These are phyloP conservation scores for Cyclocybe aegerita DNA, from an alignment of 768 basidiomycete species.

Conservation along the genomic window DNA sequence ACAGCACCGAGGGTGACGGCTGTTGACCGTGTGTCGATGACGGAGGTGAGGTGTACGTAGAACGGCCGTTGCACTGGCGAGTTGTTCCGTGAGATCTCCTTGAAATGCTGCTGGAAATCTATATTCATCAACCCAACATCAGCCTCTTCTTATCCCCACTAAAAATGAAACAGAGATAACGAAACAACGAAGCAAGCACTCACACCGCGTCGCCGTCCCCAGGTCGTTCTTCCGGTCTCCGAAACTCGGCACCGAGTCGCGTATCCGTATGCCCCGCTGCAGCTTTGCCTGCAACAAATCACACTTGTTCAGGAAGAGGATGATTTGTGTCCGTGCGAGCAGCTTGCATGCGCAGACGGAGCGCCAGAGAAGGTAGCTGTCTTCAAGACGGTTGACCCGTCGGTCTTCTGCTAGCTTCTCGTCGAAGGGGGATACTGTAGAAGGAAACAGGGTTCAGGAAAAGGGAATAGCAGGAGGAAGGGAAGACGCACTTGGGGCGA, in stretches of 20 bases:
- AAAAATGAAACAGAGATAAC: neutral
- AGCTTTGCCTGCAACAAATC: slow-evolving; percentile 75
- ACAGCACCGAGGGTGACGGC: slow-evolving; percentile 71
- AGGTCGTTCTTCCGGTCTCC: slow-evolving; percentile 73
- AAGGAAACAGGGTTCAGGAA: neutral
- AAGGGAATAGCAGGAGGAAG: neutral
- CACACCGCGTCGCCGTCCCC: slow-evolving; percentile 68
- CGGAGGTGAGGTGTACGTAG: slow-evolving; percentile 74
- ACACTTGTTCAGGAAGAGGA: slow-evolving; percentile 67
- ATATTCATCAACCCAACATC: neutral
- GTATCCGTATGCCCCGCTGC: slow-evolving; percentile 61
- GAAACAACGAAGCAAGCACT: slow-evolving; percentile 22
- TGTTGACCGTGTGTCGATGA: slow-evolving; percentile 75
- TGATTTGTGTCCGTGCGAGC: slow-evolving; percentile 56
- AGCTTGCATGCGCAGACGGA: slow-evolving; percentile 70
- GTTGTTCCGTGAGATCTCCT: slow-evolving; percentile 61
- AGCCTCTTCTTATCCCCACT: slow-evolving; percentile 2
- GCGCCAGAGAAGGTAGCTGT: slow-evolving; percentile 75
- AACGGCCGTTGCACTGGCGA: slow-evolving; percentile 69
- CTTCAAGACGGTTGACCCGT: slow-evolving; percentile 71
- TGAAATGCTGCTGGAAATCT: slow-evolving; percentile 85
- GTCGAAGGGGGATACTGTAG: slow-evolving; percentile 75
- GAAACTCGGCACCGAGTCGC: slow-evolving; percentile 71
- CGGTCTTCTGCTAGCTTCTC: slow-evolving; percentile 73
- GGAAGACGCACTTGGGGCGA: slow-evolving; percentile 50